Percentiles rank a stretch among this genome's conserved stretches.
Conservation (phyloP, 768 basidiomycete species). For the Dacryopinax spathularia region DNA sequence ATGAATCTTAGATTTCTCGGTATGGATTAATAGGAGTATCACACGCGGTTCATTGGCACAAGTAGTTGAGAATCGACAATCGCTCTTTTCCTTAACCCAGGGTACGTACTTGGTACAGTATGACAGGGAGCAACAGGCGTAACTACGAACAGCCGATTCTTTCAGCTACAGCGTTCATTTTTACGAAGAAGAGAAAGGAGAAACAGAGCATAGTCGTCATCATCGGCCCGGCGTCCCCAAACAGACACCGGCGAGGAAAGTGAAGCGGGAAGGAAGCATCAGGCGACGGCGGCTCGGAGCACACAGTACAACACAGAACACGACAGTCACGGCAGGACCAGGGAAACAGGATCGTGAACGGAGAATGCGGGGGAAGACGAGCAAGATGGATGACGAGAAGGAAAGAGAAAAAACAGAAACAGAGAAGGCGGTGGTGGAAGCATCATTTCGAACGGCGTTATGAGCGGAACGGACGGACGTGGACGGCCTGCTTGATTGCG, state of each 20-base stretch:
- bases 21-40: neutral
- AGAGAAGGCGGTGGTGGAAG: neutral
- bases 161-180: neutral
- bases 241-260: neutral
- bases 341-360: neutral
- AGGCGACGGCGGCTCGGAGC: neutral
- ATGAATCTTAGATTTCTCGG: too few relatives aligned
- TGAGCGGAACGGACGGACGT: constrained; percentile 1
- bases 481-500: constrained; percentile 4
- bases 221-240: constrained; percentile 5
- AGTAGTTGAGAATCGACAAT: neutral
- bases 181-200: neutral
- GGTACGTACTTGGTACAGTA: too few relatives aligned
- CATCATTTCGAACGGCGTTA: constrained; percentile 3
- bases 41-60: neutral
- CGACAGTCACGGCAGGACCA: neutral
- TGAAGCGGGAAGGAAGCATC: neutral
- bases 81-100: neutral
- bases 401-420: neutral
- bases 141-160: neutral
- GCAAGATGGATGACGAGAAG: constrained; percentile 2
- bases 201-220: neutral
- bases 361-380: constrained; percentile 3
- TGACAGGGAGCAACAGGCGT: neutral
- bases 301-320: neutral